phyloP scores from a whole-genome alignment of 345 rosid species.

The Syzygium aqueum region DNA sequence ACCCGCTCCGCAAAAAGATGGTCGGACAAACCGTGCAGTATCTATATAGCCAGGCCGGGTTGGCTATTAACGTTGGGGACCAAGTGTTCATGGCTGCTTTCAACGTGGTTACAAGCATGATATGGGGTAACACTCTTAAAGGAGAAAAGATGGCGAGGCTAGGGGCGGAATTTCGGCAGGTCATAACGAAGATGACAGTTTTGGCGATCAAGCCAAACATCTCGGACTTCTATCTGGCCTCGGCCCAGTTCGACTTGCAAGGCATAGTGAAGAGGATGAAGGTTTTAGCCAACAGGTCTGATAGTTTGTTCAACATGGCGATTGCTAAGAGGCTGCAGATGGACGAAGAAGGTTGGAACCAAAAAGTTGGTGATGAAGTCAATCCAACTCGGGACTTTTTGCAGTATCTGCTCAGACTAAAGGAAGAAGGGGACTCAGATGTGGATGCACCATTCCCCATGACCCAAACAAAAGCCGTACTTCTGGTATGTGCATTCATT shows the following conservation, averaged over 20 bases:
- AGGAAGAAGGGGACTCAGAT: constrained; percentile 19
- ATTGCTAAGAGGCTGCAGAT: constrained; percentile 19
- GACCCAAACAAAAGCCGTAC: constrained; percentile 39
- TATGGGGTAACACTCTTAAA: constrained; percentile 24
- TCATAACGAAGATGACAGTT: not conserved
- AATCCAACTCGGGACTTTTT: constrained; percentile 26
- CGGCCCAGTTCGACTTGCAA: constrained; percentile 48
- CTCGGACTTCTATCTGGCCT: constrained; percentile 43
- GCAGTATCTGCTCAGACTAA: constrained; percentile 28
- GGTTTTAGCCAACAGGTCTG: constrained; percentile 9
- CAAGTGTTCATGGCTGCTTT: constrained; percentile 19
- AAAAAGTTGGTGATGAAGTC: not conserved
- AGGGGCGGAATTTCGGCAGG: not conserved
- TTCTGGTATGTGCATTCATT: constrained; percentile 21
- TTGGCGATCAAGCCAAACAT: constrained; percentile 25
- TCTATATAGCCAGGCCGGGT: constrained; percentile 4
- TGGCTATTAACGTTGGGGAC: constrained; percentile 19
- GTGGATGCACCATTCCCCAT: constrained; percentile 24
- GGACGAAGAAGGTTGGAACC: not conserved
- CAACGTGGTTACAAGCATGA: constrained; percentile 28
- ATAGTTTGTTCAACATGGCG: constrained; percentile 22
- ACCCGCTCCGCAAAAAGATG: constrained; percentile 26
- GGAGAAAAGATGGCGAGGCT: not conserved
- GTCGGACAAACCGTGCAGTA: constrained; percentile 13
- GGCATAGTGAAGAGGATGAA: constrained; percentile 31